Evolutionary conservation across 306 rosid species (phyloP), one percentile per base, ranked within the genome.

Genomic region (Vigna trinervia): DNA sequence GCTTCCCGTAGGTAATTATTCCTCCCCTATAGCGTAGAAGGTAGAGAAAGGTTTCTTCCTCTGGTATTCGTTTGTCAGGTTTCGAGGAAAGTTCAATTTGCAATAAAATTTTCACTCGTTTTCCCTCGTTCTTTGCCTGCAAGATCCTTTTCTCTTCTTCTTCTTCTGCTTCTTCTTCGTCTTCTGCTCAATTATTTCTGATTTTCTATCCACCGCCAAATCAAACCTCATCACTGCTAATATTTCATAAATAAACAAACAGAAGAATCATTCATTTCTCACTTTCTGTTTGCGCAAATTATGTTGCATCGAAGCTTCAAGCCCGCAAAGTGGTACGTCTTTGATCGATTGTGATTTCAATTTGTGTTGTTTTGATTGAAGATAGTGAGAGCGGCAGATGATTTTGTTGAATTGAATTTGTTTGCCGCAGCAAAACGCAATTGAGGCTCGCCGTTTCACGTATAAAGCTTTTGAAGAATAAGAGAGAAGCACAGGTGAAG

Each of bases 371-470:
- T 60, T 30, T 15, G 41, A 13, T 78, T 43, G 5, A 68, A 68
- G 8, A 8, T 12, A 30, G 36, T 36, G 30, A 46, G 22, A 69
- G 8, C 17, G 13, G 5, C 54, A 11, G 47, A 26, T 36, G 30
- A 14, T 63, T 71, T 17, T 46, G 45, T 75, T 74, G 9, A 41
- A 60, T 81, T 68, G 26, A 47, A 20, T 51, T 68, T 66, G 38
- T 30, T 34, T 64, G 64, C n/a, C 87, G 83, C 90, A 95, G 99
- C 88, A 95, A 95, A 87, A 92, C 96, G 54, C 73, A 92, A 15
- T 76, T 95, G 90, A 95, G 88, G 88, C 93, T 92, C 20, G 88
- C 99, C 68, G 92, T 83, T 57, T 87, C 97, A 2, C 86, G 97
- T 12, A 90, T 90, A 53, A 95, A 92, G 88, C 91, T 95, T 52